Percentiles rank a stretch among this genome's conserved stretches.
phyloP scores from a whole-genome alignment of 441 rosid species.

The Bruguiera hainesii region DNA sequence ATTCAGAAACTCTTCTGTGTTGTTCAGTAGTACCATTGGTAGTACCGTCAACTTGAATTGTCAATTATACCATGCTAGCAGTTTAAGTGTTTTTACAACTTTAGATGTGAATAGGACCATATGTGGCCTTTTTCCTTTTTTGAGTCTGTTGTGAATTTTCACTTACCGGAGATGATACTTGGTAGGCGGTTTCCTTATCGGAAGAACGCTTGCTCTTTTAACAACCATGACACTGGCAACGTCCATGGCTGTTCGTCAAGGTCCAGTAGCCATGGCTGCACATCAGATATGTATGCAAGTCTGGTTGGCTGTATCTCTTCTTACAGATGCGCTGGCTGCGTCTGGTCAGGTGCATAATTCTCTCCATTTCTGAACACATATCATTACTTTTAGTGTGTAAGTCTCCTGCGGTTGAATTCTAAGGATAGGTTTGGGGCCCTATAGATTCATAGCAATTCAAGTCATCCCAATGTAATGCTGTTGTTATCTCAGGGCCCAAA shows the following conservation, averaged over 20 bases:
- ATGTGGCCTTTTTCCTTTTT: neutral
- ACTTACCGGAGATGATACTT: slow-evolving; percentile 15
- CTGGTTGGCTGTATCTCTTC: slow-evolving; percentile 96
- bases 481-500: neutral
- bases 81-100: too few species aligned
- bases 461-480: neutral
- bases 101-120: too few species aligned
- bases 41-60: neutral
- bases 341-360: slow-evolving; percentile 70
- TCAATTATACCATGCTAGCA: neutral
- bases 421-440: neutral
- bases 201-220: slow-evolving; percentile 85
- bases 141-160: neutral
- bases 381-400: neutral
- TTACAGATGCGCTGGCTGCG: slow-evolving; percentile 87
- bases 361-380: slow-evolving; percentile 5
- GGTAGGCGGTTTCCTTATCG: slow-evolving; percentile 90
- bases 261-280: slow-evolving; percentile 88
- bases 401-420: neutral
- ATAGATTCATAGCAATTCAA: neutral
- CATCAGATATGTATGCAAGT: slow-evolving; percentile 99
- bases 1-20: neutral
- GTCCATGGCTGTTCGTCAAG: slow-evolving; percentile 97
- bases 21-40: neutral
- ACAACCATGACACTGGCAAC: slow-evolving; percentile 84